Conservation (phyloP, 768 basidiomycete species). For the Psilocybe sp. region DNA sequence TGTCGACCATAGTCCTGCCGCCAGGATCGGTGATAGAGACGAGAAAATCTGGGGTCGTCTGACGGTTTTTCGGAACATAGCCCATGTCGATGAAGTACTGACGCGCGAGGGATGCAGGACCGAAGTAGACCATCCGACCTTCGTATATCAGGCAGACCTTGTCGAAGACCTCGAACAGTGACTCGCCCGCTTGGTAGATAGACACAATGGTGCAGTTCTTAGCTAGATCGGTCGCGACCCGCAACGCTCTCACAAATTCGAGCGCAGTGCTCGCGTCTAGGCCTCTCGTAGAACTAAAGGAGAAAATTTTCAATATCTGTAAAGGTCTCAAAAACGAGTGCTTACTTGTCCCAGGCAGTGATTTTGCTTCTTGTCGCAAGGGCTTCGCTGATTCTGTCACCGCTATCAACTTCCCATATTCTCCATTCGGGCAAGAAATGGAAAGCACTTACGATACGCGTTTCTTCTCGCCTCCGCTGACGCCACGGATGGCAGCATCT, state of each 20-base stretch:
- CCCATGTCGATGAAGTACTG: constrained; percentile 76
- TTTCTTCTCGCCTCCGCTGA: constrained; percentile 78
- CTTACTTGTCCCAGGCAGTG: constrained; percentile 77
- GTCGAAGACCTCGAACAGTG: constrained; percentile 59
- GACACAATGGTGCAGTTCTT: constrained; percentile 65
- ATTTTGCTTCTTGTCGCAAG: constrained; percentile 61
- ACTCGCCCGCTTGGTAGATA: constrained; percentile 82
- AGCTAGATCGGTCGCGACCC: constrained; percentile 59
- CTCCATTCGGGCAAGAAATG: neutral
- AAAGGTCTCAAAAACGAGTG: neutral
- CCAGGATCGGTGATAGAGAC: constrained; percentile 58
- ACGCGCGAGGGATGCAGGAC: constrained; percentile 59
- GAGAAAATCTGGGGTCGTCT: constrained; percentile 66
- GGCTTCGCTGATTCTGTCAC: constrained; percentile 42
- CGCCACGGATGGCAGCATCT: constrained; percentile 71
- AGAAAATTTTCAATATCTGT: neutral
- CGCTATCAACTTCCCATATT: neutral
- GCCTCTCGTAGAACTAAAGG: constrained; percentile 58
- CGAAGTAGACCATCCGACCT: constrained; percentile 76
- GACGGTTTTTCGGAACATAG: constrained; percentile 53
- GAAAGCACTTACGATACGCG: constrained; percentile 54
- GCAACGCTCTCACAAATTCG: constrained; percentile 67
- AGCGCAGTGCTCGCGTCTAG: constrained; percentile 70
- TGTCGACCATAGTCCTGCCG: constrained; percentile 39
- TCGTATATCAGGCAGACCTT: constrained; percentile 78